Conservation (phyloP, 495 filamentous ascomycete species). For the Xeromyces bisporus region DNA sequence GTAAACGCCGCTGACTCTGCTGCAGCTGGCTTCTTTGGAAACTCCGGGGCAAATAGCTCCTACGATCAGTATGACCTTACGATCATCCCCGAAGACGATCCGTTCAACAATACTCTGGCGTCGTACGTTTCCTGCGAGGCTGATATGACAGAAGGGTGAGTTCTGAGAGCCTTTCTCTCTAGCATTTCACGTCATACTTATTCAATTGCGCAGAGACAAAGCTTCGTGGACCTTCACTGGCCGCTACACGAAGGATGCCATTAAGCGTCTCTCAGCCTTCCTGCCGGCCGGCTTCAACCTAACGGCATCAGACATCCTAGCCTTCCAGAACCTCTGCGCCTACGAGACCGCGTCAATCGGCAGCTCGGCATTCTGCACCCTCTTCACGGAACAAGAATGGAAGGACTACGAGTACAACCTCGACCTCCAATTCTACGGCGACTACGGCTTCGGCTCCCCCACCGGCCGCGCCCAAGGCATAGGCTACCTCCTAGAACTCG, state of each 20-base stretch:
- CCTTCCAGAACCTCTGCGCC: constrained; percentile 30
- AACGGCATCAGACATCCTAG: constrained; percentile 33
- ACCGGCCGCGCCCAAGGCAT: constrained; percentile 45
- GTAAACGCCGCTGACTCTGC: constrained; percentile 4
- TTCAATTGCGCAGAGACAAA: constrained; percentile 5
- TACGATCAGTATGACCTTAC: constrained; percentile 25
- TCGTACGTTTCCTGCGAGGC: constrained; percentile 20
- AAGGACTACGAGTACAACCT: constrained; percentile 36
- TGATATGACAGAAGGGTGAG: constrained; percentile 6
- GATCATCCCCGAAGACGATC: constrained; percentile 28
- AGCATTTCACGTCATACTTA: not conserved
- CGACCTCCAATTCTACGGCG: constrained; percentile 43
- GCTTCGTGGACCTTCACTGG: constrained; percentile 10
- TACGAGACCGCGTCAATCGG: constrained; percentile 17
- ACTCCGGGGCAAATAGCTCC: constrained; percentile 18
- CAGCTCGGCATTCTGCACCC: constrained; percentile 28
- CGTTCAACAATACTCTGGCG: constrained; percentile 34
- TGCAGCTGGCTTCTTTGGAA: constrained; percentile 22
- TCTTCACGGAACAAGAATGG: constrained; percentile 43
- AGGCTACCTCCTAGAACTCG: constrained; percentile 45
- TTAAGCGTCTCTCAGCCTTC: constrained; percentile 10
- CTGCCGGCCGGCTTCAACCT: constrained; percentile 29
- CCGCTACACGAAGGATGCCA: constrained; percentile 11
- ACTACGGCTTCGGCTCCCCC: constrained; percentile 40
- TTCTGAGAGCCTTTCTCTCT: no score